Evolutionary conservation across 805 yeast species (phyloP), one percentile per base, ranked within the genome.

Genomic region (Phaffomyces antillensis): DNA sequence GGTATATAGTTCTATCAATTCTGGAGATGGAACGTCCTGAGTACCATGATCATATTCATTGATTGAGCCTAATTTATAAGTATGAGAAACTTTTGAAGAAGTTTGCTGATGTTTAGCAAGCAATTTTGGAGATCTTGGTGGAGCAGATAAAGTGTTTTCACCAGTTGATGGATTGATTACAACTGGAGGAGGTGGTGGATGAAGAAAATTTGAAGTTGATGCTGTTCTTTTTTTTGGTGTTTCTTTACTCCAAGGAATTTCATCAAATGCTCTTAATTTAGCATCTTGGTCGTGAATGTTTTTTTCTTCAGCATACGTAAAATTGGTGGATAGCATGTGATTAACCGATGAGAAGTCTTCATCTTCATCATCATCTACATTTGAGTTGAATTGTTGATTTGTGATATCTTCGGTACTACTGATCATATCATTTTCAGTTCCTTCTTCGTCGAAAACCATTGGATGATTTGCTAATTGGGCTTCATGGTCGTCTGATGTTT

Each of bases 221-320:
- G 67, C 51, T 49, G 68, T 59, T 51, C 68, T 59, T 44, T 53
- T 47, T 51, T 32, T 76, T 60, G 32, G 75, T 69, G 36, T 31
- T 2, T 48, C 48, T 10, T 43, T 41, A 3, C 41, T 37, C 41
- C 45, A 40, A 18, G 49, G 46, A 20, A 59, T 44, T 28, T 54
- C 63, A 47, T 75, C 76, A 49, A 79, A 67, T 0, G 88, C 86
- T 47, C 73, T 70, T 33, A 77, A 59, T 55, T 83, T 83, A 53
- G 85, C 79, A 50, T 82, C 87, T 47, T 81, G 81, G 42, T 80
- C 88, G 54, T 73, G 74, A 53, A 83, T 68, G 54, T 71, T 67
- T 54, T 71, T 72, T 51, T 83, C 90, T 53, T 84, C 88, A 7
- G 78, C 75, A 41, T 81, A 70, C 1, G 86, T 77, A 55, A 70